Base-by-base conservation (phyloP, 768 basidiomycete genomes). In the Dacryopinax spathularia region DNA sequence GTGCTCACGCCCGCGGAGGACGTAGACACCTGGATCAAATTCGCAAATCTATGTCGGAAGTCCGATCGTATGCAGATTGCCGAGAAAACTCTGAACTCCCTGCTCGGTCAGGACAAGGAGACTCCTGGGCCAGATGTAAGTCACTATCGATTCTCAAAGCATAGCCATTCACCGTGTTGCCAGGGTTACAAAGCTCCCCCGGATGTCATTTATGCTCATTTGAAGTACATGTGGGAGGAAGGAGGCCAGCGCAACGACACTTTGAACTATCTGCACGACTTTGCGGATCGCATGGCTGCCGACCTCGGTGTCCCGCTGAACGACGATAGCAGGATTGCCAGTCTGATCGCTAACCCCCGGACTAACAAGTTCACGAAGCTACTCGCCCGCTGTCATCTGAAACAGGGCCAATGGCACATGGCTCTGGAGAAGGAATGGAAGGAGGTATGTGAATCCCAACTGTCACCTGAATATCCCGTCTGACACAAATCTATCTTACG, bases 11-110 rank as follows among this genome's bases (percentile, higher is more conserved):
- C 96, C 0, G 89, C 89, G 67, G 92, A 96, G 66, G 93, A 97
- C 71, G 91, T 89, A 43, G 83, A 89, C 48, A 97, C 96, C 85
- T 98, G 94, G 93, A 96, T 99, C 75, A 93, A 96, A 75, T 97
- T 99, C 70, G 91, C 95, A 1, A 98, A 99, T 70, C 78, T 98
- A 1, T 98, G 96, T 72, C 89, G 96, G 61, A 95, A 95, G 75
- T 89, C 84, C 18, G 92, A 95, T 60, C 85, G 96, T 4, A 90
- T 98, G 83, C 81, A 82, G n/a, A 77, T 99, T 60, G 94, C 95
- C 0, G 93, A 97, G 69, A 98, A 98, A 76, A 96, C 95, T 0
- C 88, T 99, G 70, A 90, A 93, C 67, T 95, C 92, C 0, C 75
- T 99, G 1, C 77, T 96, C 33, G 85, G 87, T 10, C 86, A 87